Evolutionary conservation across 139 green algal species (phyloP), one percentile per base, ranked within the genome.

Genomic region (Mesotaenium endlicherianum): DNA sequence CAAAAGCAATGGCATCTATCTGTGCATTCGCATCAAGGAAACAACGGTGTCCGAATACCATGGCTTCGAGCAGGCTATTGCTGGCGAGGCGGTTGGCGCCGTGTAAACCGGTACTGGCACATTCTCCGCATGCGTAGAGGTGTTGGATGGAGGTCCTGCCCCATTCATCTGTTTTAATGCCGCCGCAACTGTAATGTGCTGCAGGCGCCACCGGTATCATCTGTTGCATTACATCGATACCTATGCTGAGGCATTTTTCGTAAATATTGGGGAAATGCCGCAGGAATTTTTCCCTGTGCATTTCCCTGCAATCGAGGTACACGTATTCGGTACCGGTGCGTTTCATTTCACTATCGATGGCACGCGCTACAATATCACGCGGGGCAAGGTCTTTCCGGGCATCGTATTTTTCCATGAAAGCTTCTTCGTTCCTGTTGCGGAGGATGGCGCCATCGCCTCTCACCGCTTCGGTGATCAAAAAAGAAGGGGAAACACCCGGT

Each of bases 181-280:
- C 96, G 39, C 96, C 96, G 88, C 95, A 98, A 42, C 95, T 93
- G 92, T 98, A 99, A 90, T 99, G 96, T 89, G 97, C 93, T 1
- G 94, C 94, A 0, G 96, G 96, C 36, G 95, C 90, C 8, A 99
- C 96, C 0, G 96, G 96, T 76, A 99, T 98, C 36, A 93, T 91
- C 26, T 97, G 89, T 6, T 80, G 50, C 0, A 93, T 95, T 80
- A 98, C 98, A 88, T 99, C 94, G 26, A 99, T 88, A n/a, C n/a
- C n/a, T n/a, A n/a, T n/a, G n/a, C n/a, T 88, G 43, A 70, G 20
- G 45, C 53, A 93, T 39, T 11, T 87, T 49, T 17, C 45, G n/a
- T 82, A 93, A 96, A 99, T 96, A 88, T 95, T 97, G 71, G 96
- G 96, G 79, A 99, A 99, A 84, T 98, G 93, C 30, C 83, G 47